Conservation (phyloP, 805 yeast genomes). For the Priceomyces melissophilus region DNA sequence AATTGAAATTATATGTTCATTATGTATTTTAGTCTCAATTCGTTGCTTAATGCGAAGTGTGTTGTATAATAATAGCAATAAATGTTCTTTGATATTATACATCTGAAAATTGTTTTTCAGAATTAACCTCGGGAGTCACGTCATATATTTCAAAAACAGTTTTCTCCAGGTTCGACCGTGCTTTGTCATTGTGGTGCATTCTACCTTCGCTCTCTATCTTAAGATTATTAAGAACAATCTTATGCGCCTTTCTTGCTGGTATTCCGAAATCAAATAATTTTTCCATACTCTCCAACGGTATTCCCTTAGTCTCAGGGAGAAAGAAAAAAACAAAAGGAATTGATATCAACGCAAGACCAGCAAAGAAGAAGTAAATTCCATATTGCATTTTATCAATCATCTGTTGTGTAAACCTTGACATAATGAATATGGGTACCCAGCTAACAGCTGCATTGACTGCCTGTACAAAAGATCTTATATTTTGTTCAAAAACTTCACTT, state of each 20-base stretch:
- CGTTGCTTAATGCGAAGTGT: too few relatives aligned
- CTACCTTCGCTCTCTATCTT: slow-evolving; percentile 10
- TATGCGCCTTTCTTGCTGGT: slow-evolving; percentile 24
- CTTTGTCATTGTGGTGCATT: slow-evolving; percentile 9
- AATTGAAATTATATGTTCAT: too few relatives aligned
- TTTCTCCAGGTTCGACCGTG: too few relatives aligned
- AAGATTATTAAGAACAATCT: slow-evolving; percentile 12
- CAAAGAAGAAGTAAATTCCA: slow-evolving; percentile 38
- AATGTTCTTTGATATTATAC: too few relatives aligned
- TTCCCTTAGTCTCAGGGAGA: slow-evolving; percentile 39
- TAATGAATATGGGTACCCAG: slow-evolving; percentile 38
- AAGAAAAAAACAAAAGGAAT: slow-evolving; percentile 37
- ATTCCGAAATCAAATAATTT: slow-evolving; percentile 16
- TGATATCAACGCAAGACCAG: slow-evolving; percentile 28
- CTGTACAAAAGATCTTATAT: slow-evolving; percentile 37
- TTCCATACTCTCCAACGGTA: slow-evolving; percentile 27
- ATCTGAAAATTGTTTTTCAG: too few relatives aligned
- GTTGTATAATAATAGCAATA: too few relatives aligned
- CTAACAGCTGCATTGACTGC: slow-evolving; percentile 39
- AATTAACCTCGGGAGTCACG: too few relatives aligned
- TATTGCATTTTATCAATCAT: slow-evolving; percentile 35
- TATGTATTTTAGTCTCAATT: too few relatives aligned
- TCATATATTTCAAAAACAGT: too few relatives aligned
- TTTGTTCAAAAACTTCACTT: slow-evolving; percentile 37
- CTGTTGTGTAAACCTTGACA: slow-evolving; percentile 31